Evolutionary conservation across 2,329 filamentous ascomycete species (phyloP), one percentile per base, ranked within the genome.

Genomic region (Paecilomyces sp.): DNA sequence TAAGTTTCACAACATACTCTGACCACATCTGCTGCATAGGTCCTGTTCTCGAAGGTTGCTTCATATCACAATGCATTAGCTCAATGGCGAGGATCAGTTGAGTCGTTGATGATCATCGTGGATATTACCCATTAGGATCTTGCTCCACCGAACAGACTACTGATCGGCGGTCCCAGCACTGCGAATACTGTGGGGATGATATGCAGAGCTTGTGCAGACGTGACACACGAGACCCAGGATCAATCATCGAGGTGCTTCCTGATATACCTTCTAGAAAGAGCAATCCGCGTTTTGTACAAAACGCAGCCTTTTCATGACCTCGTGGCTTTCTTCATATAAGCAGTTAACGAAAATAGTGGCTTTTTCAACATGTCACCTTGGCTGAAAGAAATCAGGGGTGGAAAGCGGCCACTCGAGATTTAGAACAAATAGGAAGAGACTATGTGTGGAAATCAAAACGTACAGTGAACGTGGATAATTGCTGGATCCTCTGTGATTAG

Each of bases 111-210:
- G 53, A 55, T 31, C 9, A 11, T 30, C 53, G 31, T 30, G 4
- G 18, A 53, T 6, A 53, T n/a, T 53, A 18, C 53, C 53, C 11
- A 25, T 30, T 53, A 25, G 11, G 24, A 30, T 12, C 53, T 55
- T 31, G 12, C 61, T 60, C 61, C 61, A 57, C 58, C 52, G 51
- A 41, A 28, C 47, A 55, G 55, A 24, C 33, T 61, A 54, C 54
- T 31, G 51, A 53, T 53, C 50, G 50, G 50, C 50, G 12, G 50
- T 53, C 50, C 18, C 50, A 53, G 25, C 12, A 47, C 33, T 54
- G 55, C 54, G 56, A 55, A n/a, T 22, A 24, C 36, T 55, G 53
- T 57, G 34, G 56, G 55, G 52, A 54, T 54, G 51, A 58, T 54
- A 60, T 34, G 57, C 55, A 56, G 58, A 57, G 54, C 58, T 34